These are phyloP conservation scores for Uronychia setigera DNA, from an alignment of 73 alveolate species.

Conservation along the genomic window DNA sequence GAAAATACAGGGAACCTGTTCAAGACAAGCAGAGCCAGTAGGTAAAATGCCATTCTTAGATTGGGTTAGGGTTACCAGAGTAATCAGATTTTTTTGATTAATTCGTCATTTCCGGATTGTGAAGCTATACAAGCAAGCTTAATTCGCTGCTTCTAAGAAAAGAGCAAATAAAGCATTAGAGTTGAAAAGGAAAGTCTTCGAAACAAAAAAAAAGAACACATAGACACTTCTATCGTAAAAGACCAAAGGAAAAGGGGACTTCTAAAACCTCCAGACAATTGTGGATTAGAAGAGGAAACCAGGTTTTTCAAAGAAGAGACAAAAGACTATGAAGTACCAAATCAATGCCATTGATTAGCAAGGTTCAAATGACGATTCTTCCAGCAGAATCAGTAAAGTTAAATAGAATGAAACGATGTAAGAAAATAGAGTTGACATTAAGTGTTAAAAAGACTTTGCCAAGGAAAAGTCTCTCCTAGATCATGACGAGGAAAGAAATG, in stretches of 20 bases:
- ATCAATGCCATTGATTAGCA: neutral
- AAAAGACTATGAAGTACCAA: neutral
- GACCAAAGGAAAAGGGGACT: neutral
- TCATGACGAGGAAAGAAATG: neutral
- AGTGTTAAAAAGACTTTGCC: too few species aligned
- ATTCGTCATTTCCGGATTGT: neutral
- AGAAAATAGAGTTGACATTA: neutral
- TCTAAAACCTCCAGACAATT: neutral
- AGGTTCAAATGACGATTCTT: neutral
- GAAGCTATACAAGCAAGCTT: neutral
- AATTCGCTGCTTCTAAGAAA: neutral
- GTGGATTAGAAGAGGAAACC: neutral
- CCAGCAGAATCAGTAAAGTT: neutral
- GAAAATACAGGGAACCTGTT: neutral
- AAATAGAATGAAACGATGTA: neutral
- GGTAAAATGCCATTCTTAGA: neutral
- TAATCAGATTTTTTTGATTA: neutral
- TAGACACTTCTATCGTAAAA: neutral
- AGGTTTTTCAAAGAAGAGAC: neutral
- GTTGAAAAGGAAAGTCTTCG: neutral
- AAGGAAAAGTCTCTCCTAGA: neutral
- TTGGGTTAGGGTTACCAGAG: neutral
- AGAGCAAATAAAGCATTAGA: neutral
- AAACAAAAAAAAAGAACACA: neutral
- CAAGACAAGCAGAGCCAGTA: neutral